These are phyloP conservation scores for Backusella mclennaniae DNA, from an alignment of 192 early-diverging fungal genomes.

Conservation along the genomic window DNA sequence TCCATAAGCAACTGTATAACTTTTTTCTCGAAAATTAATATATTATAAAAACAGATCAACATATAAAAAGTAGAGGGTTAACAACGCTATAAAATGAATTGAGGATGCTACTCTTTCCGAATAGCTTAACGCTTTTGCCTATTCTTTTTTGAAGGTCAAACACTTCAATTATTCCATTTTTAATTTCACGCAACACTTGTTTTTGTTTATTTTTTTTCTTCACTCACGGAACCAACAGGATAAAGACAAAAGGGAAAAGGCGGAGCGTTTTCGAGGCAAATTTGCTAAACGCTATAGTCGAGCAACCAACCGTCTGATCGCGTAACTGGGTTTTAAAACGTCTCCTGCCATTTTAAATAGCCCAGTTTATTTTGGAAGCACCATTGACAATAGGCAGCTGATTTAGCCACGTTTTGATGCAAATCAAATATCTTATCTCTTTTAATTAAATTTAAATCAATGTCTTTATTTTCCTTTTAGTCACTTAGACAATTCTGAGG, in stretches of 20 bases:
- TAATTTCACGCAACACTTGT: neutral
- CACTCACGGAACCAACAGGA: neutral
- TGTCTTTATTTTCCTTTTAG: neutral
- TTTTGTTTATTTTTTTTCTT: neutral
- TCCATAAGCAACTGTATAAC: neutral
- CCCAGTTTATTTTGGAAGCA: neutral
- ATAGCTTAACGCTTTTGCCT: neutral
- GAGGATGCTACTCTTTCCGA: neutral
- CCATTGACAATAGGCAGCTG: conserved; percentile 3
- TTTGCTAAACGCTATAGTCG: neutral
- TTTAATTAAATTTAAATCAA: neutral
- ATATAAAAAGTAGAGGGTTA: neutral
- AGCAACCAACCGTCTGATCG: neutral
- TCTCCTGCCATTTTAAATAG: neutral
- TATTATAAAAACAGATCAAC: neutral
- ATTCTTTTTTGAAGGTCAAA: neutral
- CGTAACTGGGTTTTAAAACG: neutral
- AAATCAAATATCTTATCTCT: neutral
- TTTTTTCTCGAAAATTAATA: neutral
- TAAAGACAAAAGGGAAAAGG: neutral
- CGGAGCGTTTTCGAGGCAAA: neutral
- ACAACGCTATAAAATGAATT: neutral
- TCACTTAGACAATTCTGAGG: neutral
- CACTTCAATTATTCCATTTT: neutral
- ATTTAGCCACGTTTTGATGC: neutral